phyloP scores from a whole-genome alignment of 1,284 basidiomycete genomes.

The Ceratobasidium sp. region DNA sequence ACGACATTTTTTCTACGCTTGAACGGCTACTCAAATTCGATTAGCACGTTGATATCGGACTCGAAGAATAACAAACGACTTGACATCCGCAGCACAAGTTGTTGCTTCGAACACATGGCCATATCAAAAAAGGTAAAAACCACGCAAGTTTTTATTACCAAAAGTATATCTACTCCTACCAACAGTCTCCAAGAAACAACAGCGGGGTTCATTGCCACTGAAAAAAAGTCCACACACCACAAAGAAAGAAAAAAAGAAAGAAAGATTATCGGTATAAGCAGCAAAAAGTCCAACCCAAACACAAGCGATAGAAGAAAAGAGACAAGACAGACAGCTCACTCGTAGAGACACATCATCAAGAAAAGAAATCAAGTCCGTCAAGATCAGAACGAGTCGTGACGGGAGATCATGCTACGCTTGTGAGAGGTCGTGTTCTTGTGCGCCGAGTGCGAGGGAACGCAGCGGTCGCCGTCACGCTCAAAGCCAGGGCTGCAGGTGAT shows the following conservation, averaged over 20 bases:
- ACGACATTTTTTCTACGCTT: too few relatives aligned
- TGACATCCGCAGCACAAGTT: too few relatives aligned
- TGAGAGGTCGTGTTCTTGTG: slow-evolving; percentile 1
- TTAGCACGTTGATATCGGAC: too few relatives aligned
- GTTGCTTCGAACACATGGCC: too few relatives aligned
- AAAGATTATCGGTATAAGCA: background rate
- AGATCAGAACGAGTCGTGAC: slow-evolving; percentile 13
- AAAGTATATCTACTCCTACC: background rate
- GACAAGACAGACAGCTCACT: background rate
- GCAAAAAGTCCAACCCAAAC: too few relatives aligned
- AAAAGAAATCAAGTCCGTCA: background rate
- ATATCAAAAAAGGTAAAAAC: background rate
- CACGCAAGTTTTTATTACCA: background rate
- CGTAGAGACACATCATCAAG: background rate
- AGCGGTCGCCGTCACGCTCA: background rate
- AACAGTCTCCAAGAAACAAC: background rate
- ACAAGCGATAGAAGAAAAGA: background rate
- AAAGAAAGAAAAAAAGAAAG: background rate
- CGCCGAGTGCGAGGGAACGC: background rate
- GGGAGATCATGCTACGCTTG: slow-evolving; percentile 13
- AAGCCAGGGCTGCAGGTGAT: slow-evolving; percentile 6
- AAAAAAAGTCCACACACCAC: background rate
- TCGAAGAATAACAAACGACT: too few relatives aligned
- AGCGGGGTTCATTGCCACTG: background rate
- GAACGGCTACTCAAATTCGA: too few relatives aligned